These are phyloP conservation scores for Psidium friedrichsthalianum DNA, from an alignment of 345 rosid genomes.

Conservation along the genomic window DNA sequence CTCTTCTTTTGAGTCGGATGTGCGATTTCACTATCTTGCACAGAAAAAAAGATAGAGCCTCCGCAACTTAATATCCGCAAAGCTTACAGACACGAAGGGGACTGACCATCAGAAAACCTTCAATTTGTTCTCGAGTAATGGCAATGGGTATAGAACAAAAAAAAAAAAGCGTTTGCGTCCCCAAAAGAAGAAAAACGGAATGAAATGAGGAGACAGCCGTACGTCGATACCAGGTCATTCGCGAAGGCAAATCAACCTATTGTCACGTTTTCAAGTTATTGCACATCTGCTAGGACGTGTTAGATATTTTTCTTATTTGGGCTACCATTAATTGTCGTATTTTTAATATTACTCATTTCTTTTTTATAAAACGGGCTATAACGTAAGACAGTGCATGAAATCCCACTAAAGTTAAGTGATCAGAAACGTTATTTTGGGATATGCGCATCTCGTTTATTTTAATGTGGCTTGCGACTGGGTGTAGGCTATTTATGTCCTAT, in stretches of 20 bases:
- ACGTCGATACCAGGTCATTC: neutral
- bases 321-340: no score
- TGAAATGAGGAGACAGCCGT: neutral
- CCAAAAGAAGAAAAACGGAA: no score
- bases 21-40: neutral
- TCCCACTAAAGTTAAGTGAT: no score
- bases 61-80: neutral
- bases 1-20: neutral
- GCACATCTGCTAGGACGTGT: neutral
- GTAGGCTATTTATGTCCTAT: no score
- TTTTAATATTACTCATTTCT: no score
- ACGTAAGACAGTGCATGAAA: no score
- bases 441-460: no score
- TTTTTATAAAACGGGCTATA: no score
- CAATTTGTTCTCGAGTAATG: neutral
- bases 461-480: no score
- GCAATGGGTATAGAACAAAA: neutral
- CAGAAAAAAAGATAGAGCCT: neutral
- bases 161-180: no score
- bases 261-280: neutral
- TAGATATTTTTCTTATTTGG: no score
- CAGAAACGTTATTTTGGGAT: no score
- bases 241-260: neutral
- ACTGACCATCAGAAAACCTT: neutral
- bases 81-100: neutral